Evolutionary conservation across 352 stramenopile genomes (phyloP), one percentile per base, ranked within the genome.

Genomic region (Globisporangium emineosum): DNA sequence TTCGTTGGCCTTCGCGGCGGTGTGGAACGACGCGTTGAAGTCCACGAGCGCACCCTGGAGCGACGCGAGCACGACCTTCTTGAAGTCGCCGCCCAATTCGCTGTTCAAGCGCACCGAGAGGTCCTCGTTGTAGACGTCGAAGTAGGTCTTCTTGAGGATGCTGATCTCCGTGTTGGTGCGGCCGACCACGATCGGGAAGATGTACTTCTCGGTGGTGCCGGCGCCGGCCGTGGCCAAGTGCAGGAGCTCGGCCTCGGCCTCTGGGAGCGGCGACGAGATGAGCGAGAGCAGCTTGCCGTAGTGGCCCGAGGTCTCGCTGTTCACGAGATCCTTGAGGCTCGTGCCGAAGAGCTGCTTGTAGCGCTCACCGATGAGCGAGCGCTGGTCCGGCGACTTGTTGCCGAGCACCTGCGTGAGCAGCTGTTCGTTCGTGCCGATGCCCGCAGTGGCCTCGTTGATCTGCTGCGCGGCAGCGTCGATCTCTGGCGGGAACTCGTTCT

Each of bases 91-190:
- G 29, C 79, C 67, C 12, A 93, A 69, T 35, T 93, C 84, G 50
- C 67, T 69, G 62, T 88, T 72, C 60, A 91, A 65, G 33, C 73
- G 69, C 35, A 84, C 78, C 33, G 74, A 75, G 52, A 93, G 64
- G 50, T 93, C 84, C 45, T 87, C 71, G 55, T 69, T 66, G 71
- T 79, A 76, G 50, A 87, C 54, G 35, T 89, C 77, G 58, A 81
- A 91, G 71, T 79, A 93, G 0, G 84, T 87, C 71, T 90, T 89
- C 72, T 91, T 91, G 54, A 93, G 76, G 64, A 93, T 90, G 64
- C 71, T 71, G 52, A 93, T 78, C 65, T 93, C 84, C 10, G 68
- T 69, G 64, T 90, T 89, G 2, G 84, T 90, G 63, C 84, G 78
- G 30, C 81, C 81, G 37, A 89, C 79, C 32, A 89, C 62, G 15